Conservation (phyloP, 495 filamentous ascomycete species). For the Filosporella fistucella region DNA sequence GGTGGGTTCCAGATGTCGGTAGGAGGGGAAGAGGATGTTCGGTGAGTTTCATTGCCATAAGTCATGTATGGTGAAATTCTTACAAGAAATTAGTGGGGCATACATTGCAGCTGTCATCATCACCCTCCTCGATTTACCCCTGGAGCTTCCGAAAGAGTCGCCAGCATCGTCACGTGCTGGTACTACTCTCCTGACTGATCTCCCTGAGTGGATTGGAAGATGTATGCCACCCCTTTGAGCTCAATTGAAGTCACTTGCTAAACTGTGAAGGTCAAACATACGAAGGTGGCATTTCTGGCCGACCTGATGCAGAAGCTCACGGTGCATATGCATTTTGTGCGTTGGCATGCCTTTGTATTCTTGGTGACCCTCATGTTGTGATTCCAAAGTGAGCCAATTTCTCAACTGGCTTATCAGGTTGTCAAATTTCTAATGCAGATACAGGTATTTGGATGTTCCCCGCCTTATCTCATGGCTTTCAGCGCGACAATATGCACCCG, state of each 20-base stretch:
- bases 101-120: constrained; percentile 86
- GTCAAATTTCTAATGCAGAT: not conserved
- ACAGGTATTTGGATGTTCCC: constrained; percentile 72
- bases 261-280: constrained; percentile 73
- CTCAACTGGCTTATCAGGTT: not conserved
- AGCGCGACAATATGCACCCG: constrained; percentile 82
- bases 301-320: constrained; percentile 84
- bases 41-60: constrained; percentile 41
- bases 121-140: constrained; percentile 75
- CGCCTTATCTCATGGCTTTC: constrained; percentile 81
- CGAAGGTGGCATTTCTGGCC: constrained; percentile 85
- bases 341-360: constrained; percentile 76
- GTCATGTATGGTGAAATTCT: constrained; percentile 10
- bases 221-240: constrained; percentile 52
- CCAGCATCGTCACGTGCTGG: constrained; percentile 40
- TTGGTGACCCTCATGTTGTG: constrained; percentile 69
- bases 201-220: constrained; percentile 73
- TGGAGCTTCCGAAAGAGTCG: constrained; percentile 65
- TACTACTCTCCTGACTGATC: constrained; percentile 55
- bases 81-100: constrained; percentile 57
- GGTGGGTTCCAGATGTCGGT: constrained; percentile 79
- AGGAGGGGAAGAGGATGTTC: constrained; percentile 87
- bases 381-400: constrained; percentile 53
- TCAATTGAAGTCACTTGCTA: constrained; percentile 9
- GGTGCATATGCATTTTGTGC: constrained; percentile 97